Conservation (phyloP, 768 basidiomycete species). For the Sporobolomyces pararoseus region DNA sequence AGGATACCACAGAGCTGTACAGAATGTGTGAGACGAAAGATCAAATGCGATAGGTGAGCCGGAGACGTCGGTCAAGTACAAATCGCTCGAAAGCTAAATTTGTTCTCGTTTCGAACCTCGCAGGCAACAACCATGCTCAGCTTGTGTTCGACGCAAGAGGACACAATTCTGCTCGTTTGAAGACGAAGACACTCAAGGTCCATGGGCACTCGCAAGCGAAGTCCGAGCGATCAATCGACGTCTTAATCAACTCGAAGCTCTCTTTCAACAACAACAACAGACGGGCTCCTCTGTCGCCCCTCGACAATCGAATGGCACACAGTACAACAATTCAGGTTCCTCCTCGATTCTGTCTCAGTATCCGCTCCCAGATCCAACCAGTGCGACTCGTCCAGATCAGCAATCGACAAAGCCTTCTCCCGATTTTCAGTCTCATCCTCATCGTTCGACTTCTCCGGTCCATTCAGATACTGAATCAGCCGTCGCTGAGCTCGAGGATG, state of each 20-base stretch:
- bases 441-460: neutral
- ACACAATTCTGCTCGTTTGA: slow-evolving; percentile 21
- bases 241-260: slow-evolving; percentile 32
- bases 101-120: neutral
- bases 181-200: slow-evolving; percentile 6
- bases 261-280: slow-evolving; percentile 22
- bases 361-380: neutral
- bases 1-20: slow-evolving; percentile 24
- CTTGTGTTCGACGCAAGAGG: slow-evolving; percentile 22
- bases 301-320: neutral
- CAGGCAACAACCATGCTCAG: slow-evolving; percentile 29
- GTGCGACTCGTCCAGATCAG: neutral
- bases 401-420: neutral
- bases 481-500: slow-evolving; percentile 35
- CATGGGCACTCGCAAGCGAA: slow-evolving; percentile 31
- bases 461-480: slow-evolving; percentile 39
- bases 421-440: neutral
- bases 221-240: slow-evolving; percentile 36
- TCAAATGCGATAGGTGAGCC: slow-evolving; percentile 30
- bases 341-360: neutral
- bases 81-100: neutral
- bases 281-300: neutral
- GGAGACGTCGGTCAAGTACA: neutral
- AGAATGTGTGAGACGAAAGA: slow-evolving; percentile 30
- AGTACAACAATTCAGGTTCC: neutral